Evolutionary conservation across 768 basidiomycete genomes (phyloP).

Genomic region (Coprinopsis strossmayeri): DNA sequence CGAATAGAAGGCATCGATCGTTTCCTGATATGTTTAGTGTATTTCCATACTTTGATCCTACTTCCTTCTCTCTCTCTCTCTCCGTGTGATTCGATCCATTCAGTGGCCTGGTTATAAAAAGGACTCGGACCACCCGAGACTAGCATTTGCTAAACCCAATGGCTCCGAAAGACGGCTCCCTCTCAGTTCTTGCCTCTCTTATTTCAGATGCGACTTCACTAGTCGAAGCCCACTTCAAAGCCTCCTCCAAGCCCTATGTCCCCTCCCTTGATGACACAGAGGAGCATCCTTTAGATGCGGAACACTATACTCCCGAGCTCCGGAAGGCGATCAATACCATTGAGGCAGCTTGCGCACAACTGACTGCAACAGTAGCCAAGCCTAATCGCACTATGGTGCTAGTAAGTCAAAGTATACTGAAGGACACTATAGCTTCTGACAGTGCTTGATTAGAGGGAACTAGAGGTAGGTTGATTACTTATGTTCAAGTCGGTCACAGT

Average conservation of each 20-base stretch:
- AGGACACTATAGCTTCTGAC: too few species aligned
- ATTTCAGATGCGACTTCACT: constrained; percentile 15
- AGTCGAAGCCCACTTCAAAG: constrained; percentile 20
- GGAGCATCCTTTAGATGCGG: constrained; percentile 28
- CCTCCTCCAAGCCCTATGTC: constrained; percentile 18
- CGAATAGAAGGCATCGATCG: too few species aligned
- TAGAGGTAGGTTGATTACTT: neutral
- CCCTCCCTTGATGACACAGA: constrained; percentile 26
- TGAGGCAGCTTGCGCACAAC: constrained; percentile 29
- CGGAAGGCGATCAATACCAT: constrained; percentile 24
- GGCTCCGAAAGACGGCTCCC: neutral
- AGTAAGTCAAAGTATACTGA: too few species aligned
- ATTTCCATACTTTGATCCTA: too few species aligned
- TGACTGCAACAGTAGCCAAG: constrained; percentile 23
- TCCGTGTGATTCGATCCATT: too few species aligned
- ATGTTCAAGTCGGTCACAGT: neutral
- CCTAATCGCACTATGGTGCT: constrained; percentile 26
- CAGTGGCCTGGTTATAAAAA: too few species aligned
- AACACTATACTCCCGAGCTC: constrained; percentile 17
- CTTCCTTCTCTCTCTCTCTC: too few species aligned
- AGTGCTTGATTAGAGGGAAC: neutral
- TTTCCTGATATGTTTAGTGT: too few species aligned
- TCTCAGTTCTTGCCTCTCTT: constrained; percentile 16
- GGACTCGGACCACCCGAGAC: neutral
- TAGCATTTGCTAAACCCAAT: neutral